Conservation (phyloP, 1,284 basidiomycete species). For the Schizophyllum commune region DNA sequence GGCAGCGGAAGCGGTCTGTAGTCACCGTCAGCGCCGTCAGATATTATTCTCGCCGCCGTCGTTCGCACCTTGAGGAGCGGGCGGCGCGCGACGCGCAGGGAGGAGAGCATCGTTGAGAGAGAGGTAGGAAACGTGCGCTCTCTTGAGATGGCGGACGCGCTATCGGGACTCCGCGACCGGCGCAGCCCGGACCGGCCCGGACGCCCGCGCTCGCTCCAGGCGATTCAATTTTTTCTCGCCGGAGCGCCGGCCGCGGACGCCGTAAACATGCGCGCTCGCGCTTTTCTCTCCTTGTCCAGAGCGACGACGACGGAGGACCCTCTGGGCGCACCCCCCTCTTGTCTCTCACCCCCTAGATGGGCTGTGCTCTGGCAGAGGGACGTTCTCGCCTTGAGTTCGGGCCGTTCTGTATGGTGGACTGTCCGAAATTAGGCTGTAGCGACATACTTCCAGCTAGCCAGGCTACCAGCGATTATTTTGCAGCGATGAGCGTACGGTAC, state of each 20-base stretch:
- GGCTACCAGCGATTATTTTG: neutral
- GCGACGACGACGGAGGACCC: slow-evolving; percentile 68
- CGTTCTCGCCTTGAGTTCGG: slow-evolving; percentile 75
- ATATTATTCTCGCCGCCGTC: slow-evolving; percentile 17
- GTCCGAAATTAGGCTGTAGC: slow-evolving; percentile 74
- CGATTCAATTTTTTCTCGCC: neutral
- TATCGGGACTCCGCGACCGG: neutral
- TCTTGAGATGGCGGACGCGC: slow-evolving; percentile 2
- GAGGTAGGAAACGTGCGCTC: slow-evolving; percentile 10
- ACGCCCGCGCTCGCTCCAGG: neutral
- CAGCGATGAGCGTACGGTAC: neutral
- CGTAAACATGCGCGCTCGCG: slow-evolving; percentile 2
- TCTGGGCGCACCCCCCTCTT: slow-evolving; percentile 37
- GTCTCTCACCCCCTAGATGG: slow-evolving; percentile 58
- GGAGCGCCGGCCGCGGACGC: neutral
- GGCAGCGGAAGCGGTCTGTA: slow-evolving; percentile 41
- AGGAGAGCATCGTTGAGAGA: slow-evolving; percentile 17
- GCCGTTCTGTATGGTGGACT: slow-evolving; percentile 44
- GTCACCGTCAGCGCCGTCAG: slow-evolving; percentile 1
- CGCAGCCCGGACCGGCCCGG: neutral
- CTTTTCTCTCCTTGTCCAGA: slow-evolving; percentile 35
- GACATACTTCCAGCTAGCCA: slow-evolving; percentile 28
- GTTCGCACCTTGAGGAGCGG: slow-evolving; percentile 50
- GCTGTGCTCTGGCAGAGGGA: slow-evolving; percentile 56
- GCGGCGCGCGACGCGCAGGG: slow-evolving; percentile 43